These are phyloP conservation scores for Ramaria rubella DNA, from an alignment of 768 basidiomycete species.

Conservation along the genomic window DNA sequence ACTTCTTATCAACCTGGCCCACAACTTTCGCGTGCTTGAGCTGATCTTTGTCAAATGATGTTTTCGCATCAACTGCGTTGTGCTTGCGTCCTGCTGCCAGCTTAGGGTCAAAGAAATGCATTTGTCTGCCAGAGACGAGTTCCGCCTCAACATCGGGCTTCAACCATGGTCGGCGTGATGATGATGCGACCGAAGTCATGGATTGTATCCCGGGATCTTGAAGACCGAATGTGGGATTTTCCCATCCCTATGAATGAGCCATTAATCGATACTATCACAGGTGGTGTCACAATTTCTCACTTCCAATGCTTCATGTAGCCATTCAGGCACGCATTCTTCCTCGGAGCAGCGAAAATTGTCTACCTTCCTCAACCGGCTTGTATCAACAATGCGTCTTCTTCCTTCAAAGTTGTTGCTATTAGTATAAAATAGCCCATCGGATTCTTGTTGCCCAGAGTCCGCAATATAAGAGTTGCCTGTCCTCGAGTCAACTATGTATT, in stretches of 20 bases:
- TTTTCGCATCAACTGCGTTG: background rate
- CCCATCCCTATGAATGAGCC: conserved; percentile 16
- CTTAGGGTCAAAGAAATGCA: background rate
- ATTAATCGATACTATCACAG: background rate
- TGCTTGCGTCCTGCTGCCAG: background rate
- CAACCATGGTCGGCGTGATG: background rate
- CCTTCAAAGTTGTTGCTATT: background rate
- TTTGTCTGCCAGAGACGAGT: background rate
- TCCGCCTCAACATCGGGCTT: background rate
- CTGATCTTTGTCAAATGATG: conserved; percentile 42
- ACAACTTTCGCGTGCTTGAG: conserved; percentile 56
- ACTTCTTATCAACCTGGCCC: conserved; percentile 86
- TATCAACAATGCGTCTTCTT: conserved; percentile 6
- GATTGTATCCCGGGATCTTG: conserved; percentile 44
- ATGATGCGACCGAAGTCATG: conserved; percentile 7
- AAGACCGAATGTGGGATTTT: conserved; percentile 39
- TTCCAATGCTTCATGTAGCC: conserved; percentile 57
- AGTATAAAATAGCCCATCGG: background rate
- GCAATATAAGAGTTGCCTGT: conserved; percentile 60
- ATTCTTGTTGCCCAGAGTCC: conserved; percentile 12
- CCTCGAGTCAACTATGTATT: conserved; percentile 54
- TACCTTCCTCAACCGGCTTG: conserved; percentile 13
- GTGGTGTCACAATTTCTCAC: conserved; percentile 27
- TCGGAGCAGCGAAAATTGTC: background rate
- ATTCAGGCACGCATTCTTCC: conserved; percentile 40